A percentile compares a stretch with the other conserved stretches of the same genome.
These are phyloP conservation scores for Kokia cookei DNA, from an alignment of 441 rosid genomes.

Conservation along the genomic window DNA sequence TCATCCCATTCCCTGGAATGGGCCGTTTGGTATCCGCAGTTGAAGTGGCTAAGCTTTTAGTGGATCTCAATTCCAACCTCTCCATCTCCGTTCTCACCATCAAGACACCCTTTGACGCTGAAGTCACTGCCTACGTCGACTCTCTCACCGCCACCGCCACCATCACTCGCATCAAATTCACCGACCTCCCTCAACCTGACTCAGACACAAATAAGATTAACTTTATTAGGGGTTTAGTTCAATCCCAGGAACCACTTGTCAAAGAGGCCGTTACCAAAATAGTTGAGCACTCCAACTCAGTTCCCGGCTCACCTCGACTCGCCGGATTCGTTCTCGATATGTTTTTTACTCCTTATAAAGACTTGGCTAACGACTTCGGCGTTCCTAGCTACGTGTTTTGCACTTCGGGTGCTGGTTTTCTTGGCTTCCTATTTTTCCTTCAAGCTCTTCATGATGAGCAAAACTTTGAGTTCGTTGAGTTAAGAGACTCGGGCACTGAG, in stretches of 20 bases:
- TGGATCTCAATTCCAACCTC: constrained; percentile 34
- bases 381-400: constrained; percentile 33
- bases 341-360: constrained; percentile 29
- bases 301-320: constrained; percentile 4
- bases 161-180: constrained; percentile 22
- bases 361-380: constrained; percentile 31
- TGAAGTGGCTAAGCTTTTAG: constrained; percentile 43
- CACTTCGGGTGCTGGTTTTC: constrained; percentile 32
- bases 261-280: constrained; percentile 16
- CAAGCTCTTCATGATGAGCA: constrained; percentile 24
- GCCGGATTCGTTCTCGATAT: constrained; percentile 38
- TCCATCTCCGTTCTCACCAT: constrained; percentile 39
- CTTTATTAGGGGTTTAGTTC: constrained; percentile 6
- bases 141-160: constrained; percentile 7
- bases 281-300: background rate
- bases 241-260: constrained; percentile 19
- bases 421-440: constrained; percentile 24
- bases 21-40: constrained; percentile 44
- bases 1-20: constrained; percentile 40
- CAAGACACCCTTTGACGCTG: constrained; percentile 11
- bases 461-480: constrained; percentile 10
- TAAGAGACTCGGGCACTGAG: constrained; percentile 22
- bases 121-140: background rate
- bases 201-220: background rate
- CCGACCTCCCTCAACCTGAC: constrained; percentile 12